Conservation (phyloP, 768 basidiomycete species). For the Baorangia bicolor region DNA sequence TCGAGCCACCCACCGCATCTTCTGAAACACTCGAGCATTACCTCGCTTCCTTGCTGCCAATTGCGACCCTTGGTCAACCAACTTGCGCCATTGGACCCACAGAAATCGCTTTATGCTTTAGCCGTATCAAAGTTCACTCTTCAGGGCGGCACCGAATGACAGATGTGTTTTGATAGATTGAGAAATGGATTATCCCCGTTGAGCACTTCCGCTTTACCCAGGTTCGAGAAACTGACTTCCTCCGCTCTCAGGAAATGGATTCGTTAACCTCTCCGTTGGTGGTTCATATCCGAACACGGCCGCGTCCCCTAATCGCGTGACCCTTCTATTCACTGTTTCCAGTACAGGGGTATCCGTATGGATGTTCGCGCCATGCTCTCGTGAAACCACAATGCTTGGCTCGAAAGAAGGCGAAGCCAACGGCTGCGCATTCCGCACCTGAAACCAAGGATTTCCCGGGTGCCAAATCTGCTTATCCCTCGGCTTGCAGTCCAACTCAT, state of each 20-base stretch:
- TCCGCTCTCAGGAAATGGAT: too few relatives aligned
- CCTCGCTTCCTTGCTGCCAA: too few relatives aligned
- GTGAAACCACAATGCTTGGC: neutral
- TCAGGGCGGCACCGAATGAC: neutral
- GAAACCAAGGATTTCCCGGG: neutral
- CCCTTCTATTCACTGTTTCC: neutral
- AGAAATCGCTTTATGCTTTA: neutral
- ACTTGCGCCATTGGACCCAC: too few relatives aligned
- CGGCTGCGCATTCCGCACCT: neutral
- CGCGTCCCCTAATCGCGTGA: neutral
- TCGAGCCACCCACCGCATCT: too few relatives aligned
- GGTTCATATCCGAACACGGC: neutral
- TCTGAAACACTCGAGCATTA: too few relatives aligned
- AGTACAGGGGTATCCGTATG: neutral
- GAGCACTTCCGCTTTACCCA: neutral
- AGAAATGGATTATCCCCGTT: neutral
- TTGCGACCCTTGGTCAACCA: too few relatives aligned
- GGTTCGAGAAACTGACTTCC: neutral
- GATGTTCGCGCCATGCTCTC: neutral
- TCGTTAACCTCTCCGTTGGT: neutral
- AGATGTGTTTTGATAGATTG: too few relatives aligned
- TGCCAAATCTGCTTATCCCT: too few relatives aligned
- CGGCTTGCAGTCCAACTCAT: neutral
- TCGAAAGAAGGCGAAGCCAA: neutral
- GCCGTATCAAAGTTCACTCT: neutral